Percentiles rank a stretch among this genome's conserved stretches.
Conservation (phyloP, 345 rosid species). For the Psidium friedrichsthalianum region DNA sequence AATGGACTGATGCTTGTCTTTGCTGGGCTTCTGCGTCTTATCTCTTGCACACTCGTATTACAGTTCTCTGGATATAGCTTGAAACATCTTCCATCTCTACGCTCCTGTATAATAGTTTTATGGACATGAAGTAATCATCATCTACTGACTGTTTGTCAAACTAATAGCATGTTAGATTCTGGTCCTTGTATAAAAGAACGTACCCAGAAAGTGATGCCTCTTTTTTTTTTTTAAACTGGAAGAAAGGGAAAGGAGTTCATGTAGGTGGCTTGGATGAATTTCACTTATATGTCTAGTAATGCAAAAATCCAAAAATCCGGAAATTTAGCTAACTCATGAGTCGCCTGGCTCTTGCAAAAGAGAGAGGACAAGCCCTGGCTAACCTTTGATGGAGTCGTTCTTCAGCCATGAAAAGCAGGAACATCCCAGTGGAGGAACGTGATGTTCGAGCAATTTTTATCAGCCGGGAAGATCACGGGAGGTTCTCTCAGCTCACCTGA, state of each 20-base stretch:
- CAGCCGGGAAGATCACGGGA: background rate
- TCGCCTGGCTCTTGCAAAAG: background rate
- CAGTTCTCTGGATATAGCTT: background rate
- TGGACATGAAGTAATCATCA: background rate
- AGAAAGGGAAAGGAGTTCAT: background rate
- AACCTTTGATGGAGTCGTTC: background rate
- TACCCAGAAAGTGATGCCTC: background rate
- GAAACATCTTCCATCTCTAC: background rate
- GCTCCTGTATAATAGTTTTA: background rate
- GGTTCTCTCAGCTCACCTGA: background rate
- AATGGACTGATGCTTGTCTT: background rate
- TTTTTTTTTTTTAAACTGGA: background rate
- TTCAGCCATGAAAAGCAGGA: background rate
- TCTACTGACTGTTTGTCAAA: background rate
- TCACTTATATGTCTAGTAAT: background rate
- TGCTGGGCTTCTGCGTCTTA: background rate
- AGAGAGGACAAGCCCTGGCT: background rate
- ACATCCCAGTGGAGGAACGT: background rate
- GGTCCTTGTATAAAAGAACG: background rate
- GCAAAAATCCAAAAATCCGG: background rate
- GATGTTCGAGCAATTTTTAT: background rate
- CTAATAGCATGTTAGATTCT: background rate
- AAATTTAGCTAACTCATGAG: background rate
- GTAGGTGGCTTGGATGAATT: background rate
- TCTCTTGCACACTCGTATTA: background rate